A percentile compares a stretch with the other conserved stretches of the same genome.
These are phyloP conservation scores for Solanum lycopersicoides DNA, from an alignment of 257 asterid genomes.

Conservation along the genomic window DNA sequence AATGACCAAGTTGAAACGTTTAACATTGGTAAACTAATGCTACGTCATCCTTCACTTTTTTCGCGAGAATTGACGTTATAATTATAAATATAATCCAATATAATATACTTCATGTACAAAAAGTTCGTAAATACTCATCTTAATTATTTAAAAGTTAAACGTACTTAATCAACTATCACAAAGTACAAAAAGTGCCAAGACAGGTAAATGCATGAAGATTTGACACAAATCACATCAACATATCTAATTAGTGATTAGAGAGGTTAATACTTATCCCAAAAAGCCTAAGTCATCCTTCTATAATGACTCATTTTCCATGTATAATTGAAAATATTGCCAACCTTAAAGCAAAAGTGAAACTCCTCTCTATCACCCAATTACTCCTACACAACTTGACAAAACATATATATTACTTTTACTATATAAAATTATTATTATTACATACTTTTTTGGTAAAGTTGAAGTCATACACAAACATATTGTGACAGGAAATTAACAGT, in stretches of 20 bases:
- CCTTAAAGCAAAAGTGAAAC: not conserved
- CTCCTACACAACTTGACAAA: not conserved
- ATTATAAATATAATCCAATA: too few species aligned
- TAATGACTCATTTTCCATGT: not conserved
- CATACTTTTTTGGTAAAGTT: not conserved
- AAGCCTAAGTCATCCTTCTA: not conserved
- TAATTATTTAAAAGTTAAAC: too few species aligned
- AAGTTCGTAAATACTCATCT: too few species aligned
- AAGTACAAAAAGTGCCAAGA: not conserved
- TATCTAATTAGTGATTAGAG: not conserved
- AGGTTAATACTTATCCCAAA: not conserved
- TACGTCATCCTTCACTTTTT: too few species aligned
- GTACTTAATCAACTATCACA: not conserved
- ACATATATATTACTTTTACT: not conserved
- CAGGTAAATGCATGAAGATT: not conserved
- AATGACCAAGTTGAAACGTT: not conserved
- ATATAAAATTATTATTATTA: not conserved
- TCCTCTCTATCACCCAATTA: not conserved
- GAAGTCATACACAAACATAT: not conserved
- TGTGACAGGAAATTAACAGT: not conserved
- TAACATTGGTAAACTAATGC: too few species aligned
- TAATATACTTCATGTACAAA: too few species aligned
- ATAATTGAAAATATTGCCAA: too few species aligned
- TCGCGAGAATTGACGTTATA: too few species aligned
- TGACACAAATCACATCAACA: not conserved